Base-by-base conservation (phyloP, 208 protist species). In the Leishmania aethiopica region DNA sequence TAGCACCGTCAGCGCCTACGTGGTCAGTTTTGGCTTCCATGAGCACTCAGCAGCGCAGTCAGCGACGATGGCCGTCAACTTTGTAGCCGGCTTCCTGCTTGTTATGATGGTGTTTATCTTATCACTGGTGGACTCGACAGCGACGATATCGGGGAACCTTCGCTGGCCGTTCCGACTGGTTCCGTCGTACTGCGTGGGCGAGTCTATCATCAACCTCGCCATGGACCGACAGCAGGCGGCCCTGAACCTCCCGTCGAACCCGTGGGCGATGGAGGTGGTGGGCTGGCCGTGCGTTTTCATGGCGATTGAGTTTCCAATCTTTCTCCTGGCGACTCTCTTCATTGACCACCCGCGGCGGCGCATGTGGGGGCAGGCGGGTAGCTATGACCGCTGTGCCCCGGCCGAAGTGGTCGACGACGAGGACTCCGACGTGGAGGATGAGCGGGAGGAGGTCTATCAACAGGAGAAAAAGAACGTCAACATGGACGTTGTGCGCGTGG, bases 1-100 rank as follows among this genome's bases (percentile, higher is more conserved):
- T 55, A 80, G 87, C 77, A 92, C 93, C 37, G 84, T 78, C 45
- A 81, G 87, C 45, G 77, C 86, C 25, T 97, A 97, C 84, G 76
- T 81, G 10, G 37, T 95, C 8, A 90, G 85, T 74, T 95, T 96
- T 72, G 35, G 81, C 40, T 96, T 96, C 72, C 76, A 82, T 47
- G 87, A 93, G 42, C 88, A 96, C 87, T 87, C 92, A 11, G 86
- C 84, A 5, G 93, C 93, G 37, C 93, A 97, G 78, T 90, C 91
- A 55, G 75, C 88, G 49, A 80, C 89, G 7, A 87, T 96, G 86
- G 69, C 93, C n/a, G 73, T 86, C 64, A 95, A 90, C 83, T 95
- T 97, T 86, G 85, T 96, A 49, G 73, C 89, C n/a, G 94, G 94
- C 37, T 95, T 96, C 53, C 71, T 97, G 17, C 84, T 95, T 1